Percentiles rank a stretch among this genome's conserved stretches.
These are phyloP conservation scores for Metroxylon sagu DNA, from an alignment of 176 grass and related monocot genomes.

Conservation along the genomic window DNA sequence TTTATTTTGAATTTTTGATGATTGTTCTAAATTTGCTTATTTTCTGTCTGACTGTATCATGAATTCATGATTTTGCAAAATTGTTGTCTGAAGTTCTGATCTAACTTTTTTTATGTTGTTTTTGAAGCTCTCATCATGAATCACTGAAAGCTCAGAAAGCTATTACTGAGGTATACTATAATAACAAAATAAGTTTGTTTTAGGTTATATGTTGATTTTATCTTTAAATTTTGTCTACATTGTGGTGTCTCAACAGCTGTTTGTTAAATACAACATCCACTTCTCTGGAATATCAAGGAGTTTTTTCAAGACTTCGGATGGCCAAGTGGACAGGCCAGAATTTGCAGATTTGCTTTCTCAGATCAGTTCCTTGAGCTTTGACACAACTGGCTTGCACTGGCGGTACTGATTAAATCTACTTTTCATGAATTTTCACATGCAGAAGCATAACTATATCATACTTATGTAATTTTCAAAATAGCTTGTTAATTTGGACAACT, in stretches of 20 bases:
- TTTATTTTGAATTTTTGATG: too few species aligned
- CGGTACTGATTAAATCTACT: constrained; percentile 35
- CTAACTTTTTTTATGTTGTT: constrained; percentile 9
- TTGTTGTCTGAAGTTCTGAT: constrained; percentile 2
- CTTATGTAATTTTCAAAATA: too few species aligned
- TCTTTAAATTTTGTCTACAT: constrained; percentile 19
- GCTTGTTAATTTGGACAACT: too few species aligned
- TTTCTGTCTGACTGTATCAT: background rate
- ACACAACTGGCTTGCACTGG: constrained; percentile 74
- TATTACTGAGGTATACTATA: constrained; percentile 70
- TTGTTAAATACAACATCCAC: constrained; percentile 87
- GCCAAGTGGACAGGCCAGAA: too few species aligned
- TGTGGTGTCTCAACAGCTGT: constrained; percentile 47
- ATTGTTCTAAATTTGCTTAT: too few species aligned
- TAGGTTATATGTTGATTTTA: constrained; percentile 2
- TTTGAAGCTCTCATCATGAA: constrained; percentile 82
- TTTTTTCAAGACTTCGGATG: constrained; percentile 51
- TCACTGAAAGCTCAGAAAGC: constrained; percentile 93
- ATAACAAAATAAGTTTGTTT: constrained; percentile 3
- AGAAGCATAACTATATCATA: too few species aligned
- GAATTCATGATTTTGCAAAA: background rate
- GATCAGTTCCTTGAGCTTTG: constrained; percentile 82
- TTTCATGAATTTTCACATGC: background rate
- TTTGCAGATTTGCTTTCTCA: constrained; percentile 50
- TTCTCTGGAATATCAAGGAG: constrained; percentile 48